Conservation (phyloP, 495 filamentous ascomycete genomes). For the Xylaria curta region DNA sequence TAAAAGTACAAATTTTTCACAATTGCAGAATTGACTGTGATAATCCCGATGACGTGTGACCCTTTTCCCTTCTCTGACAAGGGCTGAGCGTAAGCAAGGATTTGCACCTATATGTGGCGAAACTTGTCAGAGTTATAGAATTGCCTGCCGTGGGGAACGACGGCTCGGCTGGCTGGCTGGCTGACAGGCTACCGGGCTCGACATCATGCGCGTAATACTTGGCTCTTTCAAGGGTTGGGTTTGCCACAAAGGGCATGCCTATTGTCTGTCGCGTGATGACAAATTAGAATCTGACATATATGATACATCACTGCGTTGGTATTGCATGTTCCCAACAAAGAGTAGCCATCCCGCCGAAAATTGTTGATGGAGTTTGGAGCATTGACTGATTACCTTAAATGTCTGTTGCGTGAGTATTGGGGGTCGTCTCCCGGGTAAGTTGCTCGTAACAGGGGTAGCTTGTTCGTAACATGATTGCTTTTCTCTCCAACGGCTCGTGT, state of each 20-base stretch:
- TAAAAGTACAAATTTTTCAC: background rate
- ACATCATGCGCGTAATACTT: background rate
- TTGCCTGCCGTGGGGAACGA: conserved; percentile 1
- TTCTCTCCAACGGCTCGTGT: background rate
- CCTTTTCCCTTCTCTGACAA: background rate
- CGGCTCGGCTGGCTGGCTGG: background rate
- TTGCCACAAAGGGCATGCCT: background rate
- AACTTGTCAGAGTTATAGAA: background rate
- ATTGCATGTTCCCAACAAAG: background rate
- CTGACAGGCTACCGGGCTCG: background rate
- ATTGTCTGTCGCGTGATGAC: background rate
- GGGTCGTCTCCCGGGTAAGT: conserved; percentile 3
- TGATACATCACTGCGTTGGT: background rate
- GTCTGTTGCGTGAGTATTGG: background rate
- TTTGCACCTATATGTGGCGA: background rate
- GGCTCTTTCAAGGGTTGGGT: background rate
- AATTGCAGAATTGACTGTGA: background rate
- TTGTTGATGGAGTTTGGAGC: background rate
- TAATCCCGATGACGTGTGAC: background rate
- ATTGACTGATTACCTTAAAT: background rate
- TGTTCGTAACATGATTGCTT: background rate
- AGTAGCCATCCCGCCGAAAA: background rate
- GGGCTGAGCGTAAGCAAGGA: background rate
- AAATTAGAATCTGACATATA: conserved; percentile 5
- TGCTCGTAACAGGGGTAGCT: conserved; percentile 12